Conservation (phyloP, 1,284 basidiomycete genomes). For the Porodaedalea pini region DNA sequence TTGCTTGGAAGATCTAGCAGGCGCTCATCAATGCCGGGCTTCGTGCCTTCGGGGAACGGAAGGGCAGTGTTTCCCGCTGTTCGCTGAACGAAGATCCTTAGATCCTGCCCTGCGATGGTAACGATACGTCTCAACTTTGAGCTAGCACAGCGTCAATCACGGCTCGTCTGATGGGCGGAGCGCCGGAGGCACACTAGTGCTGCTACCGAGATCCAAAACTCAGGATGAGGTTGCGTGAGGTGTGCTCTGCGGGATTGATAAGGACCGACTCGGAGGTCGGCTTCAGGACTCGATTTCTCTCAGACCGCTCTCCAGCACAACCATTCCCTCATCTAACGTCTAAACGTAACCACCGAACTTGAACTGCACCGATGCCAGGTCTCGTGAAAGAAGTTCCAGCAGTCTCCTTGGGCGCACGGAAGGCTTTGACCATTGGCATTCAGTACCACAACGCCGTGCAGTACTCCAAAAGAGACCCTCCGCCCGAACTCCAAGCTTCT, state of each 20-base stretch:
- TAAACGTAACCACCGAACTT: background rate
- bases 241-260: too few relatives aligned
- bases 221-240: too few relatives aligned
- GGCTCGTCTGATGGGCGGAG: too few relatives aligned
- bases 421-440: conserved; percentile 18
- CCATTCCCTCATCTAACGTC: background rate
- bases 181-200: too few relatives aligned
- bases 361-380: conserved; percentile 1
- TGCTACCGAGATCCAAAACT: too few relatives aligned
- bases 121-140: background rate
- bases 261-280: too few relatives aligned
- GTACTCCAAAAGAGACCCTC: background rate
- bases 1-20: too few relatives aligned
- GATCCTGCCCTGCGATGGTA: too few relatives aligned
- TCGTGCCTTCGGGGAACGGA: background rate
- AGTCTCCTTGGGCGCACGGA: background rate
- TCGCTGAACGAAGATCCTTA: background rate
- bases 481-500: background rate
- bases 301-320: background rate
- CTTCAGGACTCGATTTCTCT: background rate
- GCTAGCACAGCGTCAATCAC: background rate
- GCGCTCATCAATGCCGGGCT: too few relatives aligned
- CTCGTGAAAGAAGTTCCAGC: background rate
- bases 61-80: background rate
- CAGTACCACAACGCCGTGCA: conserved; percentile 8